A percentile compares a stretch with the other conserved stretches of the same genome.
These are phyloP conservation scores for Cryptosporidium baileyi DNA, from an alignment of 169 alveolate genomes.

Conservation along the genomic window DNA sequence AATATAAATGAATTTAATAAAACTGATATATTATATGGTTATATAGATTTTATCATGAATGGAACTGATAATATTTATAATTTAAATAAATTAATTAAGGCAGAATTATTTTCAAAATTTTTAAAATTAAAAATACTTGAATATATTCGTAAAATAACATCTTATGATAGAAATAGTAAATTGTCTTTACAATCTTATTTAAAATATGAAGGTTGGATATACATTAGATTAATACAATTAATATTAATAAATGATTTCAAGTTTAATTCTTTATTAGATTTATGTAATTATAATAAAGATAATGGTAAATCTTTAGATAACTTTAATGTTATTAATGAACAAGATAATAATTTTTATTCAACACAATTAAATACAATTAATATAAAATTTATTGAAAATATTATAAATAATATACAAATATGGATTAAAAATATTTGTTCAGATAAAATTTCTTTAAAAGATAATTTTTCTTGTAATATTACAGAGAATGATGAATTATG, in stretches of 20 bases:
- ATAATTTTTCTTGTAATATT: too few relatives aligned
- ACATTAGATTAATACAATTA: conserved; percentile 41
- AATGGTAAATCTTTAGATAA: neutral
- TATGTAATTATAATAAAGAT: neutral
- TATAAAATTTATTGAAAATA: neutral
- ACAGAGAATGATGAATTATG: conserved; percentile 45
- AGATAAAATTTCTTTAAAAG: too few relatives aligned
- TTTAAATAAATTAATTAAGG: conserved; percentile 10
- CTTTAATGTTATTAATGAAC: neutral
- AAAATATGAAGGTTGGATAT: conserved; percentile 51
- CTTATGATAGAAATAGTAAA: neutral
- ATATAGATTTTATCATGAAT: conserved; percentile 24
- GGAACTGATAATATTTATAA: conserved; percentile 33
- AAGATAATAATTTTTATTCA: neutral
- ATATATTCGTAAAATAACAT: neutral
- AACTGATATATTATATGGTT: neutral
- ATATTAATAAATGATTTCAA: conserved; percentile 3
- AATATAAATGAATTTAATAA: neutral
- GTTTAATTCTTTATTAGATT: neutral
- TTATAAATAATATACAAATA: conserved; percentile 6
- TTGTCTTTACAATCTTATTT: conserved; percentile 8
- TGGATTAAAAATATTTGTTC: neutral
- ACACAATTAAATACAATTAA: neutral
- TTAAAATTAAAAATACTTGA: neutral
- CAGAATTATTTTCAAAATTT: neutral